phyloP scores from a whole-genome alignment of 345 rosid species.

The Euclidium syriacum region DNA sequence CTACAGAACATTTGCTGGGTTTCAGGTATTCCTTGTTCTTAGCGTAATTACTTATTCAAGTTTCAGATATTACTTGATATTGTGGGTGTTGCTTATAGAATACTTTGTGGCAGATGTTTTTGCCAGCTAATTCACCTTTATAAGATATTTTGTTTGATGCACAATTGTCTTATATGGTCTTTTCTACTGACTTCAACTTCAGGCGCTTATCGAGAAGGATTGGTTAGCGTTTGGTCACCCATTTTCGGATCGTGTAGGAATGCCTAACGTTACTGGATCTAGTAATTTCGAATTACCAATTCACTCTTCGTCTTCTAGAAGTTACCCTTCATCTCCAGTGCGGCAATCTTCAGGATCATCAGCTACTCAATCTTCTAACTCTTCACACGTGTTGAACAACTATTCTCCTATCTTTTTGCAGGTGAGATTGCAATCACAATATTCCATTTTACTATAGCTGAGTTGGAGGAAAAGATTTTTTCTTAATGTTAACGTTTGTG shows the following conservation, averaged over 20 bases:
- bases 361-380: constrained; percentile 57
- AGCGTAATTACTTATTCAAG: neutral
- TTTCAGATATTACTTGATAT: constrained; percentile 9
- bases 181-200: constrained; percentile 17
- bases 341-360: constrained; percentile 64
- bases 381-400: constrained; percentile 75
- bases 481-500: constrained; percentile 1
- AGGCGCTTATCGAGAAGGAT: constrained; percentile 97
- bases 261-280: constrained; percentile 69
- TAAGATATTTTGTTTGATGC: constrained; percentile 8
- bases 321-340: constrained; percentile 61
- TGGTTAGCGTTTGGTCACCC: constrained; percentile 99
- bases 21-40: constrained; percentile 62
- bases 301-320: constrained; percentile 66
- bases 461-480: neutral
- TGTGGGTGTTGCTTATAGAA: neutral
- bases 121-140: constrained; percentile 7
- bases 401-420: constrained; percentile 96
- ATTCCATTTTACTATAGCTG: neutral
- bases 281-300: constrained; percentile 56
- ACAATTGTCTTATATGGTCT: constrained; percentile 12
- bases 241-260: constrained; percentile 89
- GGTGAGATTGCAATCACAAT: constrained; percentile 37
- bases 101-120: constrained; percentile 4
- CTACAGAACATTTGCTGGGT: constrained; percentile 84